These are phyloP conservation scores for Forsythia viridissima DNA, from an alignment of 257 asterid genomes.

Conservation along the genomic window DNA sequence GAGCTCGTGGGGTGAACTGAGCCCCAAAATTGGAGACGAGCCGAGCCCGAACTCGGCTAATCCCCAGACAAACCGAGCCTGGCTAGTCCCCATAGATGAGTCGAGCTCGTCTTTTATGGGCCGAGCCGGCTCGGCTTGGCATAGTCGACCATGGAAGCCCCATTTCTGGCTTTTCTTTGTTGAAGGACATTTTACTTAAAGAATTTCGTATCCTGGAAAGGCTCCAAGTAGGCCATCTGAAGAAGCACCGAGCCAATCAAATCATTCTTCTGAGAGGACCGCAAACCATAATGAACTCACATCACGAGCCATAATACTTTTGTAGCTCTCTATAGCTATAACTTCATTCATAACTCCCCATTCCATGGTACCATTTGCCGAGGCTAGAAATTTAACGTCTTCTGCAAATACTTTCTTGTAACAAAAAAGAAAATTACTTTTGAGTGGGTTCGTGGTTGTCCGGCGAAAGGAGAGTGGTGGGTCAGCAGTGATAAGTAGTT, in stretches of 20 bases:
- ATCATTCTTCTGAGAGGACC: conserved; percentile 61
- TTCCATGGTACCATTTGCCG: conserved; percentile 64
- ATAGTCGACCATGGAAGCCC: conserved; percentile 75
- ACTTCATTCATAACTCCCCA: conserved; percentile 91
- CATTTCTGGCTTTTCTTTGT: conserved; percentile 81
- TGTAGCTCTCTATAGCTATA: conserved; percentile 78
- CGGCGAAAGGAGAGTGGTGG: too few species aligned
- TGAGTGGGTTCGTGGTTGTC: too few species aligned
- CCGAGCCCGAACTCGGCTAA: too few species aligned
- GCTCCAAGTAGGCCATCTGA: conserved; percentile 81
- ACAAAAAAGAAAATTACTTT: too few species aligned
- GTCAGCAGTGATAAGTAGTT: too few species aligned
- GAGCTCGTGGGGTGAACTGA: too few species aligned
- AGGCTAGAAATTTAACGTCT: conserved; percentile 29
- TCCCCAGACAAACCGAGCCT: too few species aligned
- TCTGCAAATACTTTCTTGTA: conserved; percentile 66
- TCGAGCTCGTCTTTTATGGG: too few species aligned
- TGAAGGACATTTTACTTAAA: conserved; percentile 95
- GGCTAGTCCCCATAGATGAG: too few species aligned
- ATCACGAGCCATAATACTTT: conserved; percentile 75
- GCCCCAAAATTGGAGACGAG: too few species aligned
- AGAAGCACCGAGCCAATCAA: conserved; percentile 88
- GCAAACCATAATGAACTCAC: conserved; percentile 80
- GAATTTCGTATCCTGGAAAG: conserved; percentile 69
- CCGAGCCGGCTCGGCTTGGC: too few species aligned